Conservation (phyloP, 2,329 filamentous ascomycete genomes). For the Aphanocladium album region DNA sequence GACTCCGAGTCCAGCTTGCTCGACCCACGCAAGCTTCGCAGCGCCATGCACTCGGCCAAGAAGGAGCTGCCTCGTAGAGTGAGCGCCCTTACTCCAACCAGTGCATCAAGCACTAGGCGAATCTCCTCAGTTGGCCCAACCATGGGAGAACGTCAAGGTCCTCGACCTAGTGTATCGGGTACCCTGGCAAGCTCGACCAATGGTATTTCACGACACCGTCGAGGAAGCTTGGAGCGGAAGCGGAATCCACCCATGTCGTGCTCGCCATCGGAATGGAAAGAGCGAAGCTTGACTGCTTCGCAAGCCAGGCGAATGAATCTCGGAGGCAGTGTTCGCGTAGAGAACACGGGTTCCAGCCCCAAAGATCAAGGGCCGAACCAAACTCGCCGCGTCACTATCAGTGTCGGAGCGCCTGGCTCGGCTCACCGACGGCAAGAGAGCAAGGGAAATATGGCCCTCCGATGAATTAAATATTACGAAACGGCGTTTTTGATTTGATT, state of each 20-base stretch:
- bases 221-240: slow-evolving; percentile 45
- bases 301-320: slow-evolving; percentile 56
- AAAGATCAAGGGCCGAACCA: slow-evolving; percentile 20
- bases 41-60: slow-evolving; percentile 50
- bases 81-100: slow-evolving; percentile 32
- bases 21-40: slow-evolving; percentile 51
- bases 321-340: slow-evolving; percentile 35
- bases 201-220: slow-evolving; percentile 50
- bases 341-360: slow-evolving; percentile 23
- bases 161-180: slow-evolving; percentile 35
- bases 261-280: slow-evolving; percentile 40
- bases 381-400: slow-evolving; percentile 34
- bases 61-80: slow-evolving; percentile 38
- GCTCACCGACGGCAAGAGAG: slow-evolving; percentile 28
- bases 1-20: slow-evolving; percentile 48
- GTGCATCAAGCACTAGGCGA: slow-evolving; percentile 34
- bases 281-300: slow-evolving; percentile 44
- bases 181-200: slow-evolving; percentile 46
- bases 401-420: slow-evolving; percentile 23
- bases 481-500: slow-evolving; percentile 1
- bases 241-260: slow-evolving; percentile 50
- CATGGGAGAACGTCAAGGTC: slow-evolving; percentile 21
- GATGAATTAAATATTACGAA: slow-evolving; percentile 21
- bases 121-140: slow-evolving; percentile 40
- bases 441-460: slow-evolving; percentile 23